Evolutionary conservation across 176 grass and related monocot species (phyloP).

Genomic region (Oryza punctata): DNA sequence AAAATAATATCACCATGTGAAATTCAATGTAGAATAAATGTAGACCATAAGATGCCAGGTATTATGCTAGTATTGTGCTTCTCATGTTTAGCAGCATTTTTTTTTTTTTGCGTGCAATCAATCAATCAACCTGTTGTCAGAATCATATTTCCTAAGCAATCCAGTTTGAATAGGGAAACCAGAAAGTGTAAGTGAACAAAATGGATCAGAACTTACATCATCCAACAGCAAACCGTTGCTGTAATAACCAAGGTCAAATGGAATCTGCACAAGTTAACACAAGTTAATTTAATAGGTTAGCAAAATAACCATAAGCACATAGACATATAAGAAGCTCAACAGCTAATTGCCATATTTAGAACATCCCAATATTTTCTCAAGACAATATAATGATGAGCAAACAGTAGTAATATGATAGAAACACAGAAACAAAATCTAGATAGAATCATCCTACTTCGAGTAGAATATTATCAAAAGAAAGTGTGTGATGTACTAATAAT

Average conservation of each 20-base stretch:
- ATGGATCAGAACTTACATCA: constrained; percentile 69
- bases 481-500: not conserved
- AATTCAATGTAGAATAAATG: not conserved
- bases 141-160: not conserved
- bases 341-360: not conserved
- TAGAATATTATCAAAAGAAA: not conserved
- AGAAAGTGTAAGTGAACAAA: not conserved
- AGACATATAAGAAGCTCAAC: not conserved
- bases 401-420: not conserved
- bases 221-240: constrained; percentile 74
- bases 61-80: not conserved
- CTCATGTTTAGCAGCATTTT: not conserved
- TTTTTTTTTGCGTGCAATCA: not conserved
- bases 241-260: constrained; percentile 80
- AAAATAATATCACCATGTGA: not conserved
- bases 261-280: constrained; percentile 53
- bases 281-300: not conserved
- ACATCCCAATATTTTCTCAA: not conserved
- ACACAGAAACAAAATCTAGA: not conserved
- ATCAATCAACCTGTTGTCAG: not conserved
- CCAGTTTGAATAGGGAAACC: not conserved
- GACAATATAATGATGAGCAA: not conserved
- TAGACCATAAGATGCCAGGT: not conserved
- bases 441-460: not conserved
- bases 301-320: not conserved